Evolutionary conservation across 805 yeast genomes (phyloP).

Genomic region (Saccharomycopsis lassenensis): DNA sequence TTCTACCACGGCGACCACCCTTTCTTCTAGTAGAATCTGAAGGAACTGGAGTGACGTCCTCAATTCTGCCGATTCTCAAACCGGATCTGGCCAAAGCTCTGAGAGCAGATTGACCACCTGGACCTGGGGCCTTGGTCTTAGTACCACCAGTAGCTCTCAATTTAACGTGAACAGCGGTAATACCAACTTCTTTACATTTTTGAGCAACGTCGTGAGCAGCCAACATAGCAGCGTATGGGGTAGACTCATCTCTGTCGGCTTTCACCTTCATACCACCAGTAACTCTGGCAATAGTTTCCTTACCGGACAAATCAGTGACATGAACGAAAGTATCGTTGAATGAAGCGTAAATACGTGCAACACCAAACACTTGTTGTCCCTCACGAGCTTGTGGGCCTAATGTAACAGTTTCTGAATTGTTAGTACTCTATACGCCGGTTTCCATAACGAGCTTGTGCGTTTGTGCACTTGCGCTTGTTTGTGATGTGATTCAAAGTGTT

Average conservation of each 20-base stretch:
- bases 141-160: slow-evolving; percentile 99
- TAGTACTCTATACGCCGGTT: no score
- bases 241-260: slow-evolving; percentile 99
- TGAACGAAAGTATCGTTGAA: slow-evolving; percentile 99
- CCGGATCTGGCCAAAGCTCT: slow-evolving; percentile 99
- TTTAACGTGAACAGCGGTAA: slow-evolving; percentile 98
- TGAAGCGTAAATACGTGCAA: slow-evolving; percentile 99
- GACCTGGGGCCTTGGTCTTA: slow-evolving; percentile 99
- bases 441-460: no score
- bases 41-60: slow-evolving; percentile 99
- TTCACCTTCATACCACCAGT: slow-evolving; percentile 99
- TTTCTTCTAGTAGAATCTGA: slow-evolving; percentile 99
- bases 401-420: slow-evolving; percentile 41
- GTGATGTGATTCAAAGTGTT: no score
- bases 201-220: slow-evolving; percentile 99
- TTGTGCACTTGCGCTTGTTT: no score
- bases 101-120: slow-evolving; percentile 99
- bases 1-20: slow-evolving; percentile 99
- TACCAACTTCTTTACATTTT: slow-evolving; percentile 99
- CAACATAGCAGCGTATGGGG: slow-evolving; percentile 99
- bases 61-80: slow-evolving; percentile 98
- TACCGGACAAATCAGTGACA: slow-evolving; percentile 98
- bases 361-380: slow-evolving; percentile 99
- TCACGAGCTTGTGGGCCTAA: slow-evolving; percentile 88
- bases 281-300: slow-evolving; percentile 99